Evolutionary conservation across 2,329 filamentous ascomycete genomes (phyloP).

Genomic region (Paraphoma chrysanthemicola): DNA sequence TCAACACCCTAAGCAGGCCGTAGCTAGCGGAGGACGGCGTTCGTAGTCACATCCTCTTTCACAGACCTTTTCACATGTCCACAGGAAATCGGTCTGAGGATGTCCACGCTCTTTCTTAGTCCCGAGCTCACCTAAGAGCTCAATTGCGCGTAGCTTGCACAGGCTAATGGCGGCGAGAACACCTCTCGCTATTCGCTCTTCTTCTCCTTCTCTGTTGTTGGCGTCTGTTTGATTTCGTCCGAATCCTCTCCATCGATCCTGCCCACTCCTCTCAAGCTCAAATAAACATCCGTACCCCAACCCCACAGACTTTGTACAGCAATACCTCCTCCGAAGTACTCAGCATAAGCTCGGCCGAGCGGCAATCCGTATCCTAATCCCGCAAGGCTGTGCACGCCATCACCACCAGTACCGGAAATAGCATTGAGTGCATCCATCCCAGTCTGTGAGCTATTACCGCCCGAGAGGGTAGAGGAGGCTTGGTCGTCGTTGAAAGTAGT

Average conservation of each 20-base stretch:
- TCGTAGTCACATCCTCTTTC: no score
- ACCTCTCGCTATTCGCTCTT: background rate
- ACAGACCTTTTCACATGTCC: no score
- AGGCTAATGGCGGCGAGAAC: no score
- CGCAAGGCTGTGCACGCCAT: constrained; percentile 79
- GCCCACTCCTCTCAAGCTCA: constrained; percentile 67
- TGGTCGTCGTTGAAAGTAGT: constrained; percentile 85
- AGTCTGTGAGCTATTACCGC: constrained; percentile 36
- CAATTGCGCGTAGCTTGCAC: no score
- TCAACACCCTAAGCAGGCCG: no score
- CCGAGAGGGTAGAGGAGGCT: constrained; percentile 53
- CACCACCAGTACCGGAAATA: constrained; percentile 74
- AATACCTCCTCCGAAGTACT: constrained; percentile 97
- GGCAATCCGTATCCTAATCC: constrained; percentile 93
- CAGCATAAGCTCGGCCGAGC: constrained; percentile 88
- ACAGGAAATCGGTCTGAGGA: no score
- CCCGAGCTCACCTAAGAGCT: no score
- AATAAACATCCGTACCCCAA: constrained; percentile 79
- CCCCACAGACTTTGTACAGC: constrained; percentile 94
- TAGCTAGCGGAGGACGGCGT: no score
- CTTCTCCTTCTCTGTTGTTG: background rate
- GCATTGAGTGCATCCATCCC: constrained; percentile 74
- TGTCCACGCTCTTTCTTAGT: no score
- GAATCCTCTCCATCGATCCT: constrained; percentile 38
- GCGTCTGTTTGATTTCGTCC: background rate